A percentile compares a stretch with the other conserved stretches of the same genome.
These are phyloP conservation scores for Solanum appendiculatum DNA, from an alignment of 257 asterid species.

Conservation along the genomic window DNA sequence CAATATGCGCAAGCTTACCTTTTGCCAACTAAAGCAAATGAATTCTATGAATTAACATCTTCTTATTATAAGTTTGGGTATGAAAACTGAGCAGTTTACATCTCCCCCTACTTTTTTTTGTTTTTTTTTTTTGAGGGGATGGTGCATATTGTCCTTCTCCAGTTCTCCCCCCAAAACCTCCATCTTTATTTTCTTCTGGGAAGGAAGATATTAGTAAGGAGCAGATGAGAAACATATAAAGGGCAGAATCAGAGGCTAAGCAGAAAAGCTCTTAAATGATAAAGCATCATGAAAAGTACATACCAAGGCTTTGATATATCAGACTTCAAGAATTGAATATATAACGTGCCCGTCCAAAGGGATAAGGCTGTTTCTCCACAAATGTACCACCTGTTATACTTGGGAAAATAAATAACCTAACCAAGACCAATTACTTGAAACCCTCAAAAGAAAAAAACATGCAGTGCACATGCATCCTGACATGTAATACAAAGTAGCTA, in stretches of 20 bases:
- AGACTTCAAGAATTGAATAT: slow-evolving; percentile 59
- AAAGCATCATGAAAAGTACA: slow-evolving; percentile 7
- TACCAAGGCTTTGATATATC: slow-evolving; percentile 77
- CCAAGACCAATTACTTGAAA: neutral
- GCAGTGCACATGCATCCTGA: neutral
- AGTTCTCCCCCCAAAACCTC: neutral
- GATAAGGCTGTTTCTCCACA: slow-evolving; percentile 75
- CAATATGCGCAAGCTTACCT: neutral
- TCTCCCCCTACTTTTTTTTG: neutral
- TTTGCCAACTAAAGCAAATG: neutral
- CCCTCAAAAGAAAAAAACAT: neutral
- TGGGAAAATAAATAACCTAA: neutral
- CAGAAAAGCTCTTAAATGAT: neutral
- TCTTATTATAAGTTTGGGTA: neutral
- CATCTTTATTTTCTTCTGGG: neutral
- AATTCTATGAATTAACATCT: neutral
- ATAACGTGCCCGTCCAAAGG: slow-evolving; percentile 79
- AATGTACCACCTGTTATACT: slow-evolving; percentile 82
- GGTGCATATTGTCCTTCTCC: neutral
- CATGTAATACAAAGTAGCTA: neutral
- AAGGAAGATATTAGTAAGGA: neutral
- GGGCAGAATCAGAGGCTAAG: neutral
- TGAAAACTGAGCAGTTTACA: neutral
- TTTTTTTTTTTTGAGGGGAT: neutral
- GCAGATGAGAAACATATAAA: neutral